Base-by-base conservation (phyloP, 768 basidiomycete species). In the Cystobasidium tubakii region DNA sequence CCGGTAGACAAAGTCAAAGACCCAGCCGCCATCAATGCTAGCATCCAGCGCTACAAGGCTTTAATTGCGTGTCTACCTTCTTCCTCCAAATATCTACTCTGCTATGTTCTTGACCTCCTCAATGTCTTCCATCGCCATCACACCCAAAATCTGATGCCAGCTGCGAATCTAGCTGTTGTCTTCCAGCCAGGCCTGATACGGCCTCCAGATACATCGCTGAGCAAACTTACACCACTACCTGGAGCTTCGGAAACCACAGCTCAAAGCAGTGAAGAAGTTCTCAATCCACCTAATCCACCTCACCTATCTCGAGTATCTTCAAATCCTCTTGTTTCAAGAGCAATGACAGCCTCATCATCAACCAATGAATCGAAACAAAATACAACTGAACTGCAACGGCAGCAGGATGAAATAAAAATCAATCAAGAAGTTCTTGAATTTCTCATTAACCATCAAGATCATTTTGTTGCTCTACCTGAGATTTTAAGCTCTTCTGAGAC, bases 161-260 rank as follows among this genome's bases (percentile, higher is more conserved):
- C 95, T 25, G 29, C 80, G 92, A 95, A 99, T 82, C 87, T 99
- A 23, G 96, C 95, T 21, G 90, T 95, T 57, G 95, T 98, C 76
- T 99, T 99, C 82, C 90, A 93, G 73, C 96, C 96, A 0, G 96
- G 94, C 21, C 84, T 99, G 3, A 88, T 99, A 74, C 91, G 91
- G 93, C 80, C 90, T 92, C 1, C 50, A n/a, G 73, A 75, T 23
- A 57, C 34, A 23, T 19, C 50, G 12, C 33, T 36, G 42, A 3
- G 9, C 27, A 62, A 33, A 23, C n/a, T 23, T 15, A 42, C n/a
- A 15, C 31, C 63, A 13, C 33, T 65, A 27, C 55, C 33, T 27
- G 70, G 70, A 2, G 31, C 54, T 15, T 10, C 60, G 4, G 57
- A 34, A 7, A 36, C 31, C 2, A 13, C 70, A 34, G 34, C 27